These are phyloP conservation scores for Monilinia polystroma DNA, from an alignment of 2,329 filamentous ascomycete genomes.

Conservation along the genomic window DNA sequence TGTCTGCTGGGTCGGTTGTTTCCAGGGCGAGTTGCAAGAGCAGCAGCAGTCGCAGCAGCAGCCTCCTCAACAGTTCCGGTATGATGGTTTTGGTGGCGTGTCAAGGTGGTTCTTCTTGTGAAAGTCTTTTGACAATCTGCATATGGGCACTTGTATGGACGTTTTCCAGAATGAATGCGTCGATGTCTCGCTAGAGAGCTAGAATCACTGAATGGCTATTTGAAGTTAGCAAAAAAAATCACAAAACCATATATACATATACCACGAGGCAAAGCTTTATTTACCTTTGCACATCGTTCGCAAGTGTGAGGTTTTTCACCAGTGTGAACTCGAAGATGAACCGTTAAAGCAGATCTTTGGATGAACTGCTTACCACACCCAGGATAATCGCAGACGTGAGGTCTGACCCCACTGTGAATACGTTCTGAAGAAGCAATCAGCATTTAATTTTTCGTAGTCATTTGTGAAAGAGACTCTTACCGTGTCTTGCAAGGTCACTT, in stretches of 20 bases:
- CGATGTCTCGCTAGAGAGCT: slow-evolving; percentile 91
- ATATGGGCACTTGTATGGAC: slow-evolving; percentile 96
- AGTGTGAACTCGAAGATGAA: slow-evolving; percentile 92
- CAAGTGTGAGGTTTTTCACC: slow-evolving; percentile 99
- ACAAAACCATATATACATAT: not conserved
- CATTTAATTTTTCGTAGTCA: not conserved
- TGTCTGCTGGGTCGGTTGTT: slow-evolving; percentile 48
- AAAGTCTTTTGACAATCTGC: slow-evolving; percentile 99
- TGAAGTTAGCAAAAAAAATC: slow-evolving; percentile 31
- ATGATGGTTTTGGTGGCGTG: slow-evolving; percentile 93
- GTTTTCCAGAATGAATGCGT: slow-evolving; percentile 90
- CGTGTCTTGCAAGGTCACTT: slow-evolving; percentile 91
- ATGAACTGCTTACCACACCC: slow-evolving; percentile 96
- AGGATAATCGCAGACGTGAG: slow-evolving; percentile 87
- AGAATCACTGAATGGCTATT: slow-evolving; percentile 90
- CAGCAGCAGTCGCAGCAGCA: slow-evolving; percentile 82
- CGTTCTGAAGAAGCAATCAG: slow-evolving; percentile 61
- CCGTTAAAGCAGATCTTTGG: slow-evolving; percentile 90
- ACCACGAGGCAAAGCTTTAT: slow-evolving; percentile 45
- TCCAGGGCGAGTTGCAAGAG: slow-evolving; percentile 58
- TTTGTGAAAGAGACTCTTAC: slow-evolving; percentile 54
- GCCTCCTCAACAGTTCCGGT: slow-evolving; percentile 94
- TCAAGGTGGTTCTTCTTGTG: slow-evolving; percentile 90
- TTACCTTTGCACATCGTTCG: slow-evolving; percentile 92
- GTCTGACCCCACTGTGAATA: slow-evolving; percentile 87